Base-by-base conservation (phyloP, 352 stramenopile species). In the Globisporangium spinosum region DNA sequence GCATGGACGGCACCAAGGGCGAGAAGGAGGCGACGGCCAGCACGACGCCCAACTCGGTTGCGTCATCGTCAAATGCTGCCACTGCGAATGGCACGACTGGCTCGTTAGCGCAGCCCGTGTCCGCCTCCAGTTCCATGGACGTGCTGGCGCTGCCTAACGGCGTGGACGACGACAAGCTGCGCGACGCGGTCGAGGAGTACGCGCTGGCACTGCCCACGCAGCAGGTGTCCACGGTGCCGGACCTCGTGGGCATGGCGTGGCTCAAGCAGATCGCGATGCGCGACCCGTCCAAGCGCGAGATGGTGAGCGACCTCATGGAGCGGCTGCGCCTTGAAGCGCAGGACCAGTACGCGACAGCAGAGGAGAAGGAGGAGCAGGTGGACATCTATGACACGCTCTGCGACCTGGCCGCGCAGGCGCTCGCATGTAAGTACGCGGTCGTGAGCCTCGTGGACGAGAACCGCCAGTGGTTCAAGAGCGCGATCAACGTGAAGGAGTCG, bases 381-480 rank as follows among this genome's bases (percentile, higher is more conserved):
- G 85, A 95, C 69, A 93, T 95, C 56, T 95, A 93, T 72, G 87
- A 95, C 67, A 90, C 85, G 49, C 70, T 95, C 9, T 93, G 85
- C 56, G 85, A 93, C 53, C 67, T 95, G 43, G 87, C 87, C 3
- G 84, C 85, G 4, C 83, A 93, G 72, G 87, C 85, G 10, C 70
- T 95, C 51, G 69, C 78, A 12, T 93, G 85, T 71, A 92, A 90
- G 62, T 93, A 89, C 63, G 87, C 87, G 8, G 85, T 91, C 17
- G 87, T 95, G 54, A 92, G 82, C 63, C 74, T 98, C 20, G 82
- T 98, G 25, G 96, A 98, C 79, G 81, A 97, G 64, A 95, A 97
- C 60, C 85, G 94, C 22, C 93, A 98, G 77, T 98, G 95, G 93
- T 98, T 98, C 75, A 96, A 98, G 77, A 97, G 86, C 63, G 78